Percentiles rank a stretch among this genome's conserved stretches.
Evolutionary conservation across 306 rosid genomes (phyloP).

Genomic region (Vigna mungo): DNA sequence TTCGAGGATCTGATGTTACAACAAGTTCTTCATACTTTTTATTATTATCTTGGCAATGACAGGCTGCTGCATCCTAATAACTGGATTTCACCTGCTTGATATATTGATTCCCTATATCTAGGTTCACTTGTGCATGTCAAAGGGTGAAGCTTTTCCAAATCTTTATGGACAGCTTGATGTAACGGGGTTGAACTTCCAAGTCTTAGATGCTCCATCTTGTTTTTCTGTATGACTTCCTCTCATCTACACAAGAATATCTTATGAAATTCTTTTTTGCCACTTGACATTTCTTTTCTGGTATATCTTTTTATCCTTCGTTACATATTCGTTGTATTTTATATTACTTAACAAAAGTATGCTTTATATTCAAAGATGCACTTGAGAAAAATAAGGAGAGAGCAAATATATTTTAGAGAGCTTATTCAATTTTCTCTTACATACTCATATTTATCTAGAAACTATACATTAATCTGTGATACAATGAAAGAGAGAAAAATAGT

Average conservation of each 20-base stretch:
- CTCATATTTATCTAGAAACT: no score
- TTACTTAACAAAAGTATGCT: conserved; percentile 39
- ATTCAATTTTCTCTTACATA: no score
- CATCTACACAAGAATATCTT: conserved; percentile 35
- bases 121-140: conserved; percentile 95
- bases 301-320: conserved; percentile 9
- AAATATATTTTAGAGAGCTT: no score
- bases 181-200: conserved; percentile 80
- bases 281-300: conserved; percentile 24
- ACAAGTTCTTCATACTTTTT: conserved; percentile 18
- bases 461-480: no score
- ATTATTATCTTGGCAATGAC: conserved; percentile 27
- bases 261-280: conserved; percentile 32
- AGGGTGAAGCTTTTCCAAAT: conserved; percentile 86
- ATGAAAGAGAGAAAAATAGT: no score
- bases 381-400: no score
- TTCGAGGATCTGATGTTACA: conserved; percentile 25
- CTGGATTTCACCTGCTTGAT: conserved; percentile 39
- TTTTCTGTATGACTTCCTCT: conserved; percentile 72
- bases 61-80: conserved; percentile 33
- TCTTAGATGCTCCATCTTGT: conserved; percentile 79
- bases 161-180: conserved; percentile 91
- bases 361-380: conserved; percentile 15
- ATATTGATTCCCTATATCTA: conserved; percentile 47
- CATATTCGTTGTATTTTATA: conserved; percentile 9